Percentiles rank a stretch among this genome's conserved stretches.
These are phyloP conservation scores for Oemleria cerasiformis DNA, from an alignment of 306 rosid species.

Conservation along the genomic window DNA sequence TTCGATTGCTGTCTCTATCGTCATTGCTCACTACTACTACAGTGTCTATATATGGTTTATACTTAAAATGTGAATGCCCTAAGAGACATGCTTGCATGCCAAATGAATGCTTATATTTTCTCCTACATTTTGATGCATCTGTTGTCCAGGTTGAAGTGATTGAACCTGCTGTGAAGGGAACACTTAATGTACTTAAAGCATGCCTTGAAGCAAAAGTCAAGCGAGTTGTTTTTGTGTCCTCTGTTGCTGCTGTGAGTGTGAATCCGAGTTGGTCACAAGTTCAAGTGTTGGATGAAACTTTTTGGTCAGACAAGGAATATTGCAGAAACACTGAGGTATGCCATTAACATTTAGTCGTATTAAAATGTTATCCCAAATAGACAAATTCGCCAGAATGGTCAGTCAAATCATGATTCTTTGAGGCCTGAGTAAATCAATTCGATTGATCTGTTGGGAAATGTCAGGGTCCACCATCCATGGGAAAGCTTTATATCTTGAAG, in stretches of 20 bases:
- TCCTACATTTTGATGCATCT: neutral
- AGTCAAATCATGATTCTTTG: constrained; percentile 1
- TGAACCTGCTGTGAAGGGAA: constrained; percentile 73
- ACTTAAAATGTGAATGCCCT: too few species aligned
- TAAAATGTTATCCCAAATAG: too few species aligned
- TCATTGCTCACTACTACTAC: neutral
- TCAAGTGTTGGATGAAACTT: constrained; percentile 39
- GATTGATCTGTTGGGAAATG: too few species aligned
- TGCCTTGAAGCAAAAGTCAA: constrained; percentile 37
- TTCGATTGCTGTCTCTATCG: too few species aligned
- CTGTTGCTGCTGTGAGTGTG: constrained; percentile 25
- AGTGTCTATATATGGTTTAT: neutral
- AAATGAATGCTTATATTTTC: neutral
- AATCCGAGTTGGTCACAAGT: constrained; percentile 38
- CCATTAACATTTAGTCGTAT: too few species aligned
- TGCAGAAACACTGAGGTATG: constrained; percentile 37
- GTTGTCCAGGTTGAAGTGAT: constrained; percentile 46
- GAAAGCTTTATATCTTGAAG: too few species aligned
- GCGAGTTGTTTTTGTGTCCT: constrained; percentile 41
- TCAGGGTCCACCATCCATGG: too few species aligned
- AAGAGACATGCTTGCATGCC: too few species aligned
- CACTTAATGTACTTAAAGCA: constrained; percentile 44
- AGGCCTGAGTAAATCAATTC: too few species aligned
- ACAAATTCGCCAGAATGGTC: too few species aligned
- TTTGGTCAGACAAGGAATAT: constrained; percentile 47